Base-by-base conservation (phyloP, 2,329 filamentous ascomycete species). In the Curvularia verruculosa region DNA sequence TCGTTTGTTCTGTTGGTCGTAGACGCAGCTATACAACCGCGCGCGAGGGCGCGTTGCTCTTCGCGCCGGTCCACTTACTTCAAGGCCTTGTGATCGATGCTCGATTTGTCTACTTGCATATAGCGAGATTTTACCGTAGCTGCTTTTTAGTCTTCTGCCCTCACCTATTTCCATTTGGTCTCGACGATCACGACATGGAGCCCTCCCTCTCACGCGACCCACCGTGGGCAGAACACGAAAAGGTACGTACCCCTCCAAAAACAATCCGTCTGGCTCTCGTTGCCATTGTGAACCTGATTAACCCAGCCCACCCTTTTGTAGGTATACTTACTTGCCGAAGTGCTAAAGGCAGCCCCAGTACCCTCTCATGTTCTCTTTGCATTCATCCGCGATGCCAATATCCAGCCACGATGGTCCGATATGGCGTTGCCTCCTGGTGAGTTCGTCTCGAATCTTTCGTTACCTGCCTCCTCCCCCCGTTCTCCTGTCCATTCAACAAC, bases 371-470 rank as follows among this genome's bases (percentile, higher is more conserved):
- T 75, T 43, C 72, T 82, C 54, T 75, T 80, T 60, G 70, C 77
- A 54, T 70, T 81, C 61, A 76, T 83, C 60, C 73, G 75, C 59
- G 77, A 80, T 50, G 65, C 70, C 56, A 75, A 77, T 60, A 72
- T 81, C 59, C 74, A 76, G 63, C 81, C 80, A 54, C 74, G 74
- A 64, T 84, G 81, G 82, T 76, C 77, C 51, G 77, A 83, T 52
- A 80, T 80, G 61, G 73, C 80, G 39, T 71, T 84, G 57, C 82
- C 82, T 60, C 73, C 73, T 67, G 82, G 82, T 84, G 75, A 64
- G 79, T 69, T 34, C 12, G 34, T 5, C 26, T 15, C 26, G 23
- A 23, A 18, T 36, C 15, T 31, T 37, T 15, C 6, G 4, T 40
- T 31, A 13, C 7, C 36, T 9, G 9, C 5, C 10, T 37, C 12